Percentiles rank a stretch among this genome's conserved stretches.
These are phyloP conservation scores for Actinomucor elegans DNA, from an alignment of 371 early-diverging fungal species.

Conservation along the genomic window DNA sequence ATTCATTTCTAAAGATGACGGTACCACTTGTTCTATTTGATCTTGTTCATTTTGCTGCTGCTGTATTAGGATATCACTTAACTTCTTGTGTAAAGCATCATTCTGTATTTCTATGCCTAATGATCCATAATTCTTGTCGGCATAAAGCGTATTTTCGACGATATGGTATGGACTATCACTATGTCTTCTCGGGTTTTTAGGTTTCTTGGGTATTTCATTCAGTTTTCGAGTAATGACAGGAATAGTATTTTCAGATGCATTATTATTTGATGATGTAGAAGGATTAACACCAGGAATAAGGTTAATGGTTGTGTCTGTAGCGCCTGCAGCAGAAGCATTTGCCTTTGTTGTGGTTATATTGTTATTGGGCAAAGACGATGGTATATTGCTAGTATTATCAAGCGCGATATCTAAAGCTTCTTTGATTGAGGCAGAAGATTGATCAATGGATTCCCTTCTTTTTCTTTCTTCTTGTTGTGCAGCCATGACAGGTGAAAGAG, in stretches of 20 bases:
- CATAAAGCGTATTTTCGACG: neutral
- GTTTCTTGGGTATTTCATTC: constrained; percentile 9
- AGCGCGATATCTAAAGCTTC: neutral
- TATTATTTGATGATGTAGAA: no score
- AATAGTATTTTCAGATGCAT: neutral
- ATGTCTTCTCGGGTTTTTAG: constrained; percentile 19
- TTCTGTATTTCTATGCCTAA: constrained; percentile 13
- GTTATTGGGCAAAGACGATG: no score
- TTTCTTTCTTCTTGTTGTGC: constrained; percentile 45
- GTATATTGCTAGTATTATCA: no score
- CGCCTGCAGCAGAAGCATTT: neutral
- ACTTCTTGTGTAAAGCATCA: constrained; percentile 1
- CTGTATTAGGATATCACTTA: neutral
- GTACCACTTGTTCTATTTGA: neutral
- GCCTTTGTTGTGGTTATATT: no score
- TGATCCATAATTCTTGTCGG: constrained; percentile 1
- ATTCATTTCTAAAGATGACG: constrained; percentile 5
- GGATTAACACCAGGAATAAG: no score
- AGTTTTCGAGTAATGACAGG: neutral
- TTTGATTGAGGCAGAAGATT: neutral
- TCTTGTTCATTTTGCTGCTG: constrained; percentile 6
- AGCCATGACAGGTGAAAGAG: constrained; percentile 45
- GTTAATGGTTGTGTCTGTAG: neutral
- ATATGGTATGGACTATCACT: constrained; percentile 18
- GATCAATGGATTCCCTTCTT: constrained; percentile 31